Percentiles rank a stretch among this genome's conserved stretches.
These are phyloP conservation scores for Pleurotus tuoliensis DNA, from an alignment of 768 basidiomycete species.

Conservation along the genomic window DNA sequence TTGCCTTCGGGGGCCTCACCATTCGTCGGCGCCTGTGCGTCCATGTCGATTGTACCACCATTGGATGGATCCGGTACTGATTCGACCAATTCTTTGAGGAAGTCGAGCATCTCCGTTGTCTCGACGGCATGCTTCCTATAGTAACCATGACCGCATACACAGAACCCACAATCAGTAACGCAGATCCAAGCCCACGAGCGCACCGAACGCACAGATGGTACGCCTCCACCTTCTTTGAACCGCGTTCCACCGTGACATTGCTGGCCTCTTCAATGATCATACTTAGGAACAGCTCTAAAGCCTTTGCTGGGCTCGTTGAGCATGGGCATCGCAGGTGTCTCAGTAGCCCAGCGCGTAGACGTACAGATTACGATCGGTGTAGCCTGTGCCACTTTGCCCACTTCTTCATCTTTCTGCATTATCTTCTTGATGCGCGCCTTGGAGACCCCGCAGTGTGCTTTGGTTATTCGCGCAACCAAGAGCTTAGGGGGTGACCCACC, in stretches of 20 bases:
- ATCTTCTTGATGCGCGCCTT: constrained; percentile 99
- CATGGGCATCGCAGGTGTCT: not conserved
- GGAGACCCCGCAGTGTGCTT: not conserved
- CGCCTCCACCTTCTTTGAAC: constrained; percentile 85
- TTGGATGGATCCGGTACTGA: constrained; percentile 83
- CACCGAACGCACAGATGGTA: constrained; percentile 81
- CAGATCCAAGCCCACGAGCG: not conserved
- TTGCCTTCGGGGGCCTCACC: constrained; percentile 50
- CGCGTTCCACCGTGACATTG: constrained; percentile 73
- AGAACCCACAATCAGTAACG: not conserved
- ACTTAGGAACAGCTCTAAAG: constrained; percentile 87
- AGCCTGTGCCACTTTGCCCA: constrained; percentile 95
- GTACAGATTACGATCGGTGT: constrained; percentile 95
- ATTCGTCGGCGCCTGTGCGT: constrained; percentile 24
- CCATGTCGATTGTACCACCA: constrained; percentile 74
- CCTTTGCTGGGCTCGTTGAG: constrained; percentile 63
- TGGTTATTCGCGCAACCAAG: not conserved
- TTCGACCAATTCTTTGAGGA: constrained; percentile 89
- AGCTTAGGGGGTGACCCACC: constrained; percentile 41
- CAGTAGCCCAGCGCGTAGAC: constrained; percentile 22
- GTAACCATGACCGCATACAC: no score
- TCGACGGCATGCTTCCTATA: constrained; percentile 89
- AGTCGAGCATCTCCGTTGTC: constrained; percentile 86
- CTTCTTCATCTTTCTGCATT: constrained; percentile 99
- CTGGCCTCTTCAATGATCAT: constrained; percentile 79